Base-by-base conservation (phyloP, 768 basidiomycete genomes). In the Tulasnella sp. region DNA sequence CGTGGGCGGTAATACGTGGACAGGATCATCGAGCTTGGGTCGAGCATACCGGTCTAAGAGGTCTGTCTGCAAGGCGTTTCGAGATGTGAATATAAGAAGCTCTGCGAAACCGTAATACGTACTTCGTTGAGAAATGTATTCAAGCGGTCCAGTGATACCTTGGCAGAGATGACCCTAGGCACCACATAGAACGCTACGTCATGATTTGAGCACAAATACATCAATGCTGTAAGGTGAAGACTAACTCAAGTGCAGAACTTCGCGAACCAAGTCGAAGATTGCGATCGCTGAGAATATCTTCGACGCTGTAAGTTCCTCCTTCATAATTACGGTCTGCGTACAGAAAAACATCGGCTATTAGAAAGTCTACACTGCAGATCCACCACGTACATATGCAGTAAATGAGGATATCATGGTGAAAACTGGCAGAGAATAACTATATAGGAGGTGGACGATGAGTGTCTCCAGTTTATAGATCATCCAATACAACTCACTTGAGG, bases 341-440 rank as follows among this genome's bases (percentile, higher is more conserved):
- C 19, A 15, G 34, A 15, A 15, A 38, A 38, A 7, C 15, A 15
- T 7, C 15, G 34, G 34, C 7, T 38, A 38, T 38, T 38, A 38
- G 34, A 5, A 7, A 38, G 34, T 38, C 34, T 7, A 38, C 34
- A 38, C 15, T 38, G 34, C 5, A 38, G 15, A 38, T 30, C 8
- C 2, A 26, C 27, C 7, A 67, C 79, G 56, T 70, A 83, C 75
- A 61, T 82, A 86, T 5, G 79, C 73, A 1, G 76, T 73, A 64
- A 80, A 87, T 1, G 84, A 82, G 15, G 78, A 75, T 43, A 83
- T 65, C 85, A 87, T 88, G 29, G 79, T 81, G 0, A 79, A 38
- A 8, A 86, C 68, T 0, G 86, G 86, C 45, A 86, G 77, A 38
- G 79, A 59, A 62, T 75, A 51, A 17, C 15, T 23, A 53, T 9